Percentiles rank a stretch among this genome's conserved stretches.
These are phyloP conservation scores for Inonotus obliquus DNA, from an alignment of 1,284 basidiomycete species.

Conservation along the genomic window DNA sequence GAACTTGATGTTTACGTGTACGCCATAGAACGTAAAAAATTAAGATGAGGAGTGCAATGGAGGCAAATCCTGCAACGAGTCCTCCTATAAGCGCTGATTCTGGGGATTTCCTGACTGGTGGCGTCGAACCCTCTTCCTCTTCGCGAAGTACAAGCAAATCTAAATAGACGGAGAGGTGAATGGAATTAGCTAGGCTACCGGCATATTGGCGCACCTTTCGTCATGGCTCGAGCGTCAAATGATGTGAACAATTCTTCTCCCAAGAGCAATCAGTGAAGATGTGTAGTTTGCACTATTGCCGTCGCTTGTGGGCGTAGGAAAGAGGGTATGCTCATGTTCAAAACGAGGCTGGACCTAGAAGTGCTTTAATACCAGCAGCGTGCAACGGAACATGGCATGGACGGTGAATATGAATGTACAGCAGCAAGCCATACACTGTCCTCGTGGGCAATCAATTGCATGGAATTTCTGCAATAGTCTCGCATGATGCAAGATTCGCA, in stretches of 20 bases:
- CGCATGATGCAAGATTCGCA: no score
- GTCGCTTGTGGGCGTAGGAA: background rate
- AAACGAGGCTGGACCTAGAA: background rate
- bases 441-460: no score
- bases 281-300: no score
- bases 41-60: constrained; percentile 7
- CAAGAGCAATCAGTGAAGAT: no score
- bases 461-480: no score
- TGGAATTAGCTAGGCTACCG: no score
- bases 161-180: background rate
- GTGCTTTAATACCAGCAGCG: background rate
- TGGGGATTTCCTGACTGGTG: constrained; percentile 6
- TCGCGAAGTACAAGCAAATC: background rate
- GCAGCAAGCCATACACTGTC: no score
- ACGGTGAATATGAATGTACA: background rate
- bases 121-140: background rate
- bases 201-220: no score
- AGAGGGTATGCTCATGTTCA: background rate
- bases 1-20: constrained; percentile 5
- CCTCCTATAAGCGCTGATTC: constrained; percentile 16
- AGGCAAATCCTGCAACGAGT: constrained; percentile 11
- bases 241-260: no score
- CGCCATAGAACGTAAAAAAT: constrained; percentile 18
- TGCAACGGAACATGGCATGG: background rate
- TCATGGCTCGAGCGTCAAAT: no score